Evolutionary conservation across 2,329 filamentous ascomycete species (phyloP).

Genomic region (Curvularia lunata): DNA sequence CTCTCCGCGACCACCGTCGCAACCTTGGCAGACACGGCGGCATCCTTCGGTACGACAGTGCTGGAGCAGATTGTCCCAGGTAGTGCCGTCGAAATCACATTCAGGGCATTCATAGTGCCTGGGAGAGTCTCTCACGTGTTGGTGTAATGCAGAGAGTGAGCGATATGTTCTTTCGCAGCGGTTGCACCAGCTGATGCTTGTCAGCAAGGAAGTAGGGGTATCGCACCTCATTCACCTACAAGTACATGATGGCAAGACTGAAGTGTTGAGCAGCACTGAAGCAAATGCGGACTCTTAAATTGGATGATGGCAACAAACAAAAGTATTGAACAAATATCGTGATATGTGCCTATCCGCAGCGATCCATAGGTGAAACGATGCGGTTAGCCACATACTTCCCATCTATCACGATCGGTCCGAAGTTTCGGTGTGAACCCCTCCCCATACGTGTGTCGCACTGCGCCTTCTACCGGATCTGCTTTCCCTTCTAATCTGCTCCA

Average conservation of each 20-base stretch:
- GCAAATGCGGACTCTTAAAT: background rate
- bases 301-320: background rate
- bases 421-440: background rate
- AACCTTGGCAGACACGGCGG: background rate
- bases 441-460: background rate
- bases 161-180: background rate
- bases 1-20: background rate
- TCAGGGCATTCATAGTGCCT: conserved; percentile 4
- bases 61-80: conserved; percentile 1
- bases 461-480: background rate
- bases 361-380: too few species aligned
- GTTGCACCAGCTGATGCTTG: background rate
- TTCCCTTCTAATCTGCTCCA: background rate
- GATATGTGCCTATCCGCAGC: background rate
- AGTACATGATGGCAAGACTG: background rate
- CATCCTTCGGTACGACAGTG: conserved; percentile 1
- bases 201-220: background rate
- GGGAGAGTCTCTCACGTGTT: conserved; percentile 2
- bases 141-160: background rate
- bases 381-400: background rate
- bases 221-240: background rate
- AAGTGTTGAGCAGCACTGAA: background rate
- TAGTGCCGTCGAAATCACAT: conserved; percentile 1
- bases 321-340: background rate
- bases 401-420: background rate